A percentile compares a stretch with the other conserved stretches of the same genome.
phyloP scores from a whole-genome alignment of 441 rosid genomes.

The Adansonia grandidieri region DNA sequence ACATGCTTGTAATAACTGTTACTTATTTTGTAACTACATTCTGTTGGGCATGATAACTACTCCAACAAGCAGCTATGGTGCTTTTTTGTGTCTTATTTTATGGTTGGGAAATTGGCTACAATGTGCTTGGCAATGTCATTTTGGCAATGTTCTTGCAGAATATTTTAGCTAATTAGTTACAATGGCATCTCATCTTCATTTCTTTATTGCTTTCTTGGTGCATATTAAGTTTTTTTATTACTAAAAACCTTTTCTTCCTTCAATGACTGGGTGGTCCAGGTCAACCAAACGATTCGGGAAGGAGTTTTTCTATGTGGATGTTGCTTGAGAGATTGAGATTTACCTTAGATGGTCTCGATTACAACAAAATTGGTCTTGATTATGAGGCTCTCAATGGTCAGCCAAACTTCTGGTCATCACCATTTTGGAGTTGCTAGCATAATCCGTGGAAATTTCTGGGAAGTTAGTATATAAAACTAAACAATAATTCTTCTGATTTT shows the following conservation, averaged over 20 bases:
- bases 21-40: not conserved
- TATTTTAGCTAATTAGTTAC: not conserved
- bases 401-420: slow-evolving; percentile 82
- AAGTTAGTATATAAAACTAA: slow-evolving; percentile 49
- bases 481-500: not conserved
- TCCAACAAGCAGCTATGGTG: slow-evolving; percentile 9
- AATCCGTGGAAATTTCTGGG: slow-evolving; percentile 87
- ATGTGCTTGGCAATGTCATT: not conserved
- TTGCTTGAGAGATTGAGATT: slow-evolving; percentile 90
- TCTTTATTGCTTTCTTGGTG: slow-evolving; percentile 10
- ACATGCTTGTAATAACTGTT: not conserved
- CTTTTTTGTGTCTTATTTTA: not conserved
- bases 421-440: slow-evolving; percentile 92
- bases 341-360: slow-evolving; percentile 83
- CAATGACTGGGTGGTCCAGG: slow-evolving; percentile 58
- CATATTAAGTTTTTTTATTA: slow-evolving; percentile 19
- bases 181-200: too few relatives aligned
- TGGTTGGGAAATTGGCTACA: slow-evolving; percentile 4
- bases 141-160: not conserved
- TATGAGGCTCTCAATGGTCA: slow-evolving; percentile 87
- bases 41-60: not conserved
- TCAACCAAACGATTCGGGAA: slow-evolving; percentile 69
- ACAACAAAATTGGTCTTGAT: slow-evolving; percentile 82
- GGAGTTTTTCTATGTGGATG: slow-evolving; percentile 93
- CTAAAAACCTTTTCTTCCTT: slow-evolving; percentile 32